Evolutionary conservation across 75 land plant genomes (phyloP).

Genomic region (Larix kaempferi): DNA sequence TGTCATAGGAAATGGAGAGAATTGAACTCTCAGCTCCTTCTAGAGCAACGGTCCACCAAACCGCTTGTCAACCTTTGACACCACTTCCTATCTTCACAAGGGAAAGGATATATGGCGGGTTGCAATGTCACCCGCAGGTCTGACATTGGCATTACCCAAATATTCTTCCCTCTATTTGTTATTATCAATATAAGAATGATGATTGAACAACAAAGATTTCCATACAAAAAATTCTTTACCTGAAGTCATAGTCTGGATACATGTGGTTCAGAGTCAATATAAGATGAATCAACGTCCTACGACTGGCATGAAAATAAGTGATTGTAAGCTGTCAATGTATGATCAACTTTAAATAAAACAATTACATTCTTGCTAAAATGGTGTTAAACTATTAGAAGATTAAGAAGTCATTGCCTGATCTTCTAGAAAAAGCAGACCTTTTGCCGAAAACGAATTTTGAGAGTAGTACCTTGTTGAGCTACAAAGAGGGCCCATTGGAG

Average conservation of each 20-base stretch:
- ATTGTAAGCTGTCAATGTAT: background rate
- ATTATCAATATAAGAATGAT: background rate
- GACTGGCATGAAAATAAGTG: constrained; percentile 40
- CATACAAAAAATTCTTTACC: constrained; percentile 39
- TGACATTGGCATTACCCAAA: constrained; percentile 66
- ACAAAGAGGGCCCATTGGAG: constrained; percentile 59
- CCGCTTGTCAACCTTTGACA: constrained; percentile 59
- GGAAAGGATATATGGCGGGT: constrained; percentile 45
- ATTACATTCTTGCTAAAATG: background rate
- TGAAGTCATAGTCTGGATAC: constrained; percentile 96
- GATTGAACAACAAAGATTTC: background rate
- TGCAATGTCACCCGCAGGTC: constrained; percentile 54
- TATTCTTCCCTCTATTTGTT: constrained; percentile 27
- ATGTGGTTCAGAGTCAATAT: constrained; percentile 74
- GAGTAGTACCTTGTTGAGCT: constrained; percentile 59
- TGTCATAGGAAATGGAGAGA: constrained; percentile 84
- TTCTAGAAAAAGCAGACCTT: background rate
- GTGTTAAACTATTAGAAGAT: background rate
- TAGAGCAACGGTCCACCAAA: constrained; percentile 77
- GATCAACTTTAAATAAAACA: background rate
- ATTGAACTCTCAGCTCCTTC: constrained; percentile 88
- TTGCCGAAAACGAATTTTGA: background rate
- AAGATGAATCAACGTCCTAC: constrained; percentile 74
- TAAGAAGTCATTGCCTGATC: background rate
- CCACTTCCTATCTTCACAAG: constrained; percentile 48